Base-by-base conservation (phyloP, 169 alveolate species). In the Plasmodium gallinaceum region DNA sequence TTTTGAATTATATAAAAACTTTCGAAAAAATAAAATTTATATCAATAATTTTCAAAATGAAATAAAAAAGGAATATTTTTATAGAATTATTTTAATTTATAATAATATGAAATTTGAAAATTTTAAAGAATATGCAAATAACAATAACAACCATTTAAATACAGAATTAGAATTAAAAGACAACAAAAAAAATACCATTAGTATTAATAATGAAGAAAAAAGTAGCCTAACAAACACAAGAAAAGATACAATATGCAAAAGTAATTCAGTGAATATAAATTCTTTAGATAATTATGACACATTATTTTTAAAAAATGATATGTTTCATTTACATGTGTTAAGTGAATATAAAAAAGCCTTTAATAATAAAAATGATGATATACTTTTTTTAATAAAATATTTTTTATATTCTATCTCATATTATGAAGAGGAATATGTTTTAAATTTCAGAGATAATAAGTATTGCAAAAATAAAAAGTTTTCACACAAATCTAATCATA, bases 401-500 rank as follows among this genome's bases (percentile, higher is more conserved):
- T 86, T 86, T 72, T 32, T 71, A 54, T 46, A 61, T 60, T 86
- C 92, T 37, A 61, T 86, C 10, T 45, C 88, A 37, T 51, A 9
- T 14, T 70, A 70, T 64, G 8, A 62, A 26, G 87, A 86, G 14
- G 92, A 86, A 65, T 86, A 86, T 62, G 58, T 61, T 12, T 20
- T 86, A 51, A 52, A 62, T 86, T 86, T 86, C 39, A 37, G 66
- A n/a, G 92, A 86, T 70, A 86, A 86, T 65, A 86, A 86, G 60
- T 86, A 43, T 20, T 86, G 92, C 54, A 86, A 72, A 86, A 86
- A 86, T 71, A 86, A 70, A 46, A 72, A 71, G 26, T 51, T 46
- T 5, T 61, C 88, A 46, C 92, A 86, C 39, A 86, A 86, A 71
- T 86, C 92, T 14, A 86, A 86, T 86, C 92, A 86, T 54, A 86